phyloP scores from a whole-genome alignment of 495 filamentous ascomycete genomes.

The Tuber magnatum region DNA sequence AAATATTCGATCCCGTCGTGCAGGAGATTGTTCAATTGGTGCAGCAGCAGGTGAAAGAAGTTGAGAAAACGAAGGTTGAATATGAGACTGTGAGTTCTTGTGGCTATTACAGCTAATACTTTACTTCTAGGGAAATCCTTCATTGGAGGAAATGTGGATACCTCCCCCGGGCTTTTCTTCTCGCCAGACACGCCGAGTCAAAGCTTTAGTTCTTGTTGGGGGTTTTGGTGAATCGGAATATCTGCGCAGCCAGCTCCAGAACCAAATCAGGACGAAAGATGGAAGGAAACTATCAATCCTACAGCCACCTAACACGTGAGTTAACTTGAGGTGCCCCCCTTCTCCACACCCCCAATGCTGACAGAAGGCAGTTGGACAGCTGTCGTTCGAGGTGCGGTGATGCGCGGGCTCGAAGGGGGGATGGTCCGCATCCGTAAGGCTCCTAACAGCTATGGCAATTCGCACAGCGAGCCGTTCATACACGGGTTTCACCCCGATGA shows the following conservation, averaged over 20 bases:
- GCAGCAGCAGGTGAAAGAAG: slow-evolving; percentile 53
- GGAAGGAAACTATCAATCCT: slow-evolving; percentile 1
- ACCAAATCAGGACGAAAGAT: slow-evolving; percentile 52
- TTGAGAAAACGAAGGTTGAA: slow-evolving; percentile 32
- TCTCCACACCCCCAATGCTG: background rate
- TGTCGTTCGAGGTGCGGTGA: slow-evolving; percentile 21
- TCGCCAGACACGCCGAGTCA: too few relatives aligned
- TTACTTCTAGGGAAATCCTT: too few relatives aligned
- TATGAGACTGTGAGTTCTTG: too few relatives aligned
- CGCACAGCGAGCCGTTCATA: background rate
- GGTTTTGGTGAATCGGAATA: slow-evolving; percentile 62
- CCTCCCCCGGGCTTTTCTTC: too few relatives aligned
- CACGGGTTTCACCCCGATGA: slow-evolving; percentile 8
- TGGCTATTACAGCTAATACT: too few relatives aligned
- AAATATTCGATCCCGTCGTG: slow-evolving; percentile 60
- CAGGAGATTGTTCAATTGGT: slow-evolving; percentile 58
- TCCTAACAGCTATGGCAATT: slow-evolving; percentile 8
- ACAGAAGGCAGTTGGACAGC: slow-evolving; percentile 21
- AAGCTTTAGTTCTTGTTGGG: slow-evolving; percentile 57
- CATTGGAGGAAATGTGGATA: too few relatives aligned
- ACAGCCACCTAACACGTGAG: slow-evolving; percentile 18
- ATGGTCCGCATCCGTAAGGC: slow-evolving; percentile 13
- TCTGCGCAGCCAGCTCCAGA: slow-evolving; percentile 57
- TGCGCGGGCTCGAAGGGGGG: slow-evolving; percentile 4
- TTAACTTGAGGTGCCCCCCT: too few relatives aligned